A percentile compares a stretch with the other conserved stretches of the same genome.
These are phyloP conservation scores for Candida nemodendra DNA, from an alignment of 805 yeast genomes.

Conservation along the genomic window DNA sequence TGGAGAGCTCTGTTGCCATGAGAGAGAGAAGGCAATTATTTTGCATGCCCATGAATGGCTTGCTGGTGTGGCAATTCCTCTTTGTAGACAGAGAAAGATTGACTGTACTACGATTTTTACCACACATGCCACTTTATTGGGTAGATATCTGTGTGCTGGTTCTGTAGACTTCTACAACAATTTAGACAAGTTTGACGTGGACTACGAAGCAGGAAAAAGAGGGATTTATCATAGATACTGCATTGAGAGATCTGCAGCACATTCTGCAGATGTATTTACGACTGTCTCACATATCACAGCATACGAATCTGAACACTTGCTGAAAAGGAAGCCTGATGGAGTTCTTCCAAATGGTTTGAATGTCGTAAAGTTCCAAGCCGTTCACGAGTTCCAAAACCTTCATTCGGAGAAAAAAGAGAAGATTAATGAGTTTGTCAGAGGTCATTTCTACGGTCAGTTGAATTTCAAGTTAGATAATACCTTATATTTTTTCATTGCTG, in stretches of 20 bases:
- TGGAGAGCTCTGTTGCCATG: conserved; percentile 87
- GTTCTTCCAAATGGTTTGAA: conserved; percentile 95
- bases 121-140: conserved; percentile 94
- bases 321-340: conserved; percentile 96
- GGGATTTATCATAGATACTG: conserved; percentile 97
- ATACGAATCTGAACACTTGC: conserved; percentile 85
- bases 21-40: conserved; percentile 83
- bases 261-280: conserved; percentile 93
- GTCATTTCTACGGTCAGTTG: conserved; percentile 95
- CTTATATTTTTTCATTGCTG: conserved; percentile 92
- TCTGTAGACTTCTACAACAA: conserved; percentile 94
- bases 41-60: conserved; percentile 98
- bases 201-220: conserved; percentile 95
- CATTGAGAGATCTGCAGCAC: conserved; percentile 95
- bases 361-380: conserved; percentile 94
- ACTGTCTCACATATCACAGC: conserved; percentile 99
- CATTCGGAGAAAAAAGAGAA: conserved; percentile 90
- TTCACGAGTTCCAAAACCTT: conserved; percentile 95
- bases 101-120: conserved; percentile 96
- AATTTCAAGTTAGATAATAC: conserved; percentile 95
- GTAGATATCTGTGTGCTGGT: conserved; percentile 95
- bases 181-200: conserved; percentile 84
- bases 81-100: conserved; percentile 85
- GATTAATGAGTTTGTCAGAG: conserved; percentile 91
- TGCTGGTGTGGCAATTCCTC: conserved; percentile 93